phyloP scores from a whole-genome alignment of 2,329 filamentous ascomycete species.

The Thelonectria rubi region DNA sequence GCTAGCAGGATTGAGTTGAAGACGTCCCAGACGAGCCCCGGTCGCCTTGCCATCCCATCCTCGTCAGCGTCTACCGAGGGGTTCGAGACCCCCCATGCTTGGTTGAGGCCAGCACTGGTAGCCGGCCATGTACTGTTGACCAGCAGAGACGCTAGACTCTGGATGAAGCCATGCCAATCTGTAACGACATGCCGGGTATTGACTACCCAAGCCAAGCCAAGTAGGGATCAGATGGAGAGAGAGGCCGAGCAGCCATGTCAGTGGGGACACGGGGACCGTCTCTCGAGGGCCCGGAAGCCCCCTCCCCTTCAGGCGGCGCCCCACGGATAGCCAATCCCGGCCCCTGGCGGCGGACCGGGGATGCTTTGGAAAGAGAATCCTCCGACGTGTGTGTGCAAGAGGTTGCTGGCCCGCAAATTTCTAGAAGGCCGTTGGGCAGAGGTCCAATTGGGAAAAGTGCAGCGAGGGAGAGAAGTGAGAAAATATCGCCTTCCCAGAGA shows the following conservation, averaged over 20 bases:
- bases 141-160: conserved; percentile 36
- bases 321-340: conserved; percentile 38
- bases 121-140: conserved; percentile 43
- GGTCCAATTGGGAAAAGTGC: conserved; percentile 35
- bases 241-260: conserved; percentile 40
- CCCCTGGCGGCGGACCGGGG: conserved; percentile 39
- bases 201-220: conserved; percentile 35
- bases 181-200: conserved; percentile 36
- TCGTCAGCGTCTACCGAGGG: conserved; percentile 48
- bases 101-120: conserved; percentile 32
- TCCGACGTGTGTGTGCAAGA: conserved; percentile 42
- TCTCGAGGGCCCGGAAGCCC: conserved; percentile 42
- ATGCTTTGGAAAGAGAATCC: conserved; percentile 44
- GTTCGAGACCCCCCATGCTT: conserved; percentile 42
- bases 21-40: conserved; percentile 40
- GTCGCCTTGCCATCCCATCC: conserved; percentile 38
- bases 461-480: conserved; percentile 39
- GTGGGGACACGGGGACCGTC: conserved; percentile 44
- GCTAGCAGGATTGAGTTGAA: conserved; percentile 40
- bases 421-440: conserved; percentile 46
- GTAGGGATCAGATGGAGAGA: conserved; percentile 42
- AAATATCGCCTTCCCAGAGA: conserved; percentile 41
- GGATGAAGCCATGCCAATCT: conserved; percentile 35
- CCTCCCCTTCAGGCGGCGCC: conserved; percentile 36
- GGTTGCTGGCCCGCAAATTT: conserved; percentile 44